Evolutionary conservation across 129 eudicot genomes (phyloP).

Genomic region (Escallonia rubra): DNA sequence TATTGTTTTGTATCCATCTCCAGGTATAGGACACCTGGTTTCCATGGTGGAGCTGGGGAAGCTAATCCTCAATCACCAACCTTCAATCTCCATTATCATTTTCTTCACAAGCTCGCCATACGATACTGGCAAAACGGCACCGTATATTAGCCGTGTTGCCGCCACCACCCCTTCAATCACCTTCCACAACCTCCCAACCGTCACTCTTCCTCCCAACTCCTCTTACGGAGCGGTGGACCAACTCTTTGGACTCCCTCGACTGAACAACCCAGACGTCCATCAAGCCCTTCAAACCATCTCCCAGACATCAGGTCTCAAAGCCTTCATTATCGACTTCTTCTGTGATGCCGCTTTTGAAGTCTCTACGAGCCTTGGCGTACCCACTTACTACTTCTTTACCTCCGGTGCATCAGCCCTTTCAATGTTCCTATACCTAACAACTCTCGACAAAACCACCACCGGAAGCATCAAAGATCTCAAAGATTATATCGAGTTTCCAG

Average conservation of each 20-base stretch:
- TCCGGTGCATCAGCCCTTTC: slow-evolving; percentile 39
- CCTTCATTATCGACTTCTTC: slow-evolving; percentile 58
- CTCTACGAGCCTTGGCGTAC: slow-evolving; percentile 31
- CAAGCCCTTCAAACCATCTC: slow-evolving; percentile 39
- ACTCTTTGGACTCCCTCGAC: slow-evolving; percentile 33
- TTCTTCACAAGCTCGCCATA: slow-evolving; percentile 24
- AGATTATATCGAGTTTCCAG: slow-evolving; percentile 31
- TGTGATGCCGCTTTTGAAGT: slow-evolving; percentile 46
- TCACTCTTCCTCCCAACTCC: slow-evolving; percentile 18
- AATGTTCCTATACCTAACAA: slow-evolving; percentile 27
- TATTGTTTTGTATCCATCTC: slow-evolving; percentile 45
- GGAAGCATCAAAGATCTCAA: slow-evolving; percentile 26
- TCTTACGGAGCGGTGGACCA: slow-evolving; percentile 19
- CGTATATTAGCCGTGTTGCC: slow-evolving; percentile 35
- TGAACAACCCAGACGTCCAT: slow-evolving; percentile 36
- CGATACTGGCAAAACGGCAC: slow-evolving; percentile 32
- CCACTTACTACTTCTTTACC: slow-evolving; percentile 57
- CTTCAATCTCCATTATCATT: slow-evolving; percentile 33
- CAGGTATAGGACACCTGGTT: slow-evolving; percentile 47
- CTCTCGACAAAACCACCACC: slow-evolving; percentile 29
- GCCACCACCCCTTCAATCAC: slow-evolving; percentile 47
- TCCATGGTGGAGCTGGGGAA: slow-evolving; percentile 62
- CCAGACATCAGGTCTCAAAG: slow-evolving; percentile 24
- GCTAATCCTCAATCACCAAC: slow-evolving; percentile 31
- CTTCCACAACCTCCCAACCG: slow-evolving; percentile 47